Percentiles rank a stretch among this genome's conserved stretches.
phyloP scores from a whole-genome alignment of 108 stramenopile genomes.

The Seminavis robusta region DNA sequence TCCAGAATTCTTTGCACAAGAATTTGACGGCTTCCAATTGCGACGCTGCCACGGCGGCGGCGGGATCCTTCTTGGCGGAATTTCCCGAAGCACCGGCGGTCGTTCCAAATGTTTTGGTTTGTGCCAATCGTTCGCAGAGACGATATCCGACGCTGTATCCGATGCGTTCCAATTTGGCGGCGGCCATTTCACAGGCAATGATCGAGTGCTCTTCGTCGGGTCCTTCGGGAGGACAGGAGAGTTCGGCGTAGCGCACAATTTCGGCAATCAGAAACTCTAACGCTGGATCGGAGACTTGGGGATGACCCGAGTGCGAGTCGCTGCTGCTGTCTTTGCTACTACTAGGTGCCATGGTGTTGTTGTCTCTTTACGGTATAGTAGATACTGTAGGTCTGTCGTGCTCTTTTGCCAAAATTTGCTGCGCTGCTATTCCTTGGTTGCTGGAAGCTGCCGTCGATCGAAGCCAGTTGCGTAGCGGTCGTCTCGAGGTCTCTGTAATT shows the following conservation, averaged over 20 bases:
- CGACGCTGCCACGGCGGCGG: constrained; percentile 36
- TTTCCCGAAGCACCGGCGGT: constrained; percentile 43
- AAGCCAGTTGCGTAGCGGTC: too few species aligned
- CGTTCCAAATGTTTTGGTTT: constrained; percentile 61
- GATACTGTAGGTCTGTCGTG: too few species aligned
- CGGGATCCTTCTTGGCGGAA: constrained; percentile 29
- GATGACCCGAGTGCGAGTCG: too few species aligned
- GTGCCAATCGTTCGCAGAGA: constrained; percentile 83
- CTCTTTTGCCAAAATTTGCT: too few species aligned
- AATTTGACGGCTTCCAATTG: constrained; percentile 94
- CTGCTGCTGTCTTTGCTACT: too few species aligned
- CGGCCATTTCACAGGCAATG: constrained; percentile 68
- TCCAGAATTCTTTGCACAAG: constrained; percentile 94
- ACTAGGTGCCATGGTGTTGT: too few species aligned
- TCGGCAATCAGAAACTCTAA: constrained; percentile 77
- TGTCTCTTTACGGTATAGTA: too few species aligned
- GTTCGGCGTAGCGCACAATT: constrained; percentile 70
- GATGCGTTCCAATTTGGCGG: constrained; percentile 87
- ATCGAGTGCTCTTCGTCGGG: constrained; percentile 30
- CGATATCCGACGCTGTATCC: constrained; percentile 91
- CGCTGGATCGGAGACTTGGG: constrained; percentile 70
- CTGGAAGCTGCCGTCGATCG: too few species aligned
- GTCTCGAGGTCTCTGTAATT: too few species aligned
- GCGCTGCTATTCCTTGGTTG: too few species aligned
- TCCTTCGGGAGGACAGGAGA: constrained; percentile 31